phyloP scores from a whole-genome alignment of 2,329 filamentous ascomycete species.

The Rasamsonia emersonii region DNA sequence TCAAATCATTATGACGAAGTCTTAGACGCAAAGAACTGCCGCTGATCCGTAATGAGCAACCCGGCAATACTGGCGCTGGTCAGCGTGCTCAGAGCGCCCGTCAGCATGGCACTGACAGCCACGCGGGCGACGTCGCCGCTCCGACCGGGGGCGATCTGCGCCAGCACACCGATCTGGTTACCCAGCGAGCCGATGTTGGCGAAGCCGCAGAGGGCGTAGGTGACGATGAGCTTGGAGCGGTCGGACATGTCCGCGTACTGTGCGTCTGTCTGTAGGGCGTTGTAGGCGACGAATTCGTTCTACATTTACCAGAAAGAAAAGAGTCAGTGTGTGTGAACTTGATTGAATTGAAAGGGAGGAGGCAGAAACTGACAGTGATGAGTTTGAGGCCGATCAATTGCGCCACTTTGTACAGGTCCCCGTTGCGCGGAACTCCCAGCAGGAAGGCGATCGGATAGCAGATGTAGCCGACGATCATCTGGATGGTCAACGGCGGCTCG shows the following conservation, averaged over 20 bases:
- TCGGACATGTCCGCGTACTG: slow-evolving; percentile 53
- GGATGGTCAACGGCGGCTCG: slow-evolving; percentile 60
- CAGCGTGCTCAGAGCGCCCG: slow-evolving; percentile 70
- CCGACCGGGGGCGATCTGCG: slow-evolving; percentile 67
- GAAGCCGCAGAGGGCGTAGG: slow-evolving; percentile 73
- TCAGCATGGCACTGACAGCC: slow-evolving; percentile 66
- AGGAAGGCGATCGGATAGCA: slow-evolving; percentile 73
- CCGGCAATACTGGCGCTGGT: slow-evolving; percentile 71
- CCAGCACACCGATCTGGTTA: slow-evolving; percentile 81
- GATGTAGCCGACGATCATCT: slow-evolving; percentile 68
- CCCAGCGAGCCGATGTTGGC: slow-evolving; percentile 83
- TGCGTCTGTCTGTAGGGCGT: slow-evolving; percentile 42
- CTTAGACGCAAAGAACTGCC: slow-evolving; percentile 13
- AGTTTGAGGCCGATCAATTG: slow-evolving; percentile 79
- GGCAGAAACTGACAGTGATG: slow-evolving; percentile 50
- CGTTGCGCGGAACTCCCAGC: slow-evolving; percentile 63
- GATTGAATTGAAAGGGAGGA: slow-evolving; percentile 6
- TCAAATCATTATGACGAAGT: neutral
- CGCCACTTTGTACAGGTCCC: slow-evolving; percentile 61
- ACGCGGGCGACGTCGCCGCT: slow-evolving; percentile 67
- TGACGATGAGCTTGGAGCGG: slow-evolving; percentile 72
- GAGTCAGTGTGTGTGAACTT: neutral
- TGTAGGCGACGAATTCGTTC: slow-evolving; percentile 75
- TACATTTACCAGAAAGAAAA: slow-evolving; percentile 13
- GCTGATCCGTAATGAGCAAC: slow-evolving; percentile 56